Conservation (phyloP, 768 basidiomycete genomes). For the Tylopilus sp. region DNA sequence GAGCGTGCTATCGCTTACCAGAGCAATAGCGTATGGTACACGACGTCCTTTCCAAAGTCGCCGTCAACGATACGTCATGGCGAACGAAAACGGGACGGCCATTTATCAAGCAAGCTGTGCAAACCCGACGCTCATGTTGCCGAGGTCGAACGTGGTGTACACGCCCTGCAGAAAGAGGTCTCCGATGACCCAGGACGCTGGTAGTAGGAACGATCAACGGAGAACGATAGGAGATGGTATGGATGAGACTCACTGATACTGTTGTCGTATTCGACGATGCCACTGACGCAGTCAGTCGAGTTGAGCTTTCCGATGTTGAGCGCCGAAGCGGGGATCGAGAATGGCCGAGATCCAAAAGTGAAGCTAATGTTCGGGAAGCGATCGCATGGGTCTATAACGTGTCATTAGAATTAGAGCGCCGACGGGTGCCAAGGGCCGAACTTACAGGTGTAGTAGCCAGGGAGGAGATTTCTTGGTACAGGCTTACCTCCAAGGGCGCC, state of each 20-base stretch:
- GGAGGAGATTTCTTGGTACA: conserved; percentile 11
- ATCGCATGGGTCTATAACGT: conserved; percentile 25
- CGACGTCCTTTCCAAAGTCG: no score
- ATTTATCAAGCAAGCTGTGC: conserved; percentile 24
- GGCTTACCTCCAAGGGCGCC: conserved; percentile 1
- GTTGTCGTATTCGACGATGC: conserved; percentile 19
- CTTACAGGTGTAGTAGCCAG: conserved; percentile 32
- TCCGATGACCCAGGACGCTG: conserved; percentile 32
- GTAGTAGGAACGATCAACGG: background rate
- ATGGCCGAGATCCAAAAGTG: conserved; percentile 35
- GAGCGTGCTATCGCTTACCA: no score
- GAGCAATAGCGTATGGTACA: no score
- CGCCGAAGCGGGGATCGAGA: conserved; percentile 27
- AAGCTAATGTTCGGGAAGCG: conserved; percentile 30
- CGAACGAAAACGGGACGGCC: no score
- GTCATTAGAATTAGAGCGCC: background rate
- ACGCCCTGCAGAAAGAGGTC: conserved; percentile 41
- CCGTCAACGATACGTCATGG: no score
- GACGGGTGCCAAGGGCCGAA: background rate
- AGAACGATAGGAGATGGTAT: background rate
- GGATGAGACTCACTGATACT: conserved; percentile 9
- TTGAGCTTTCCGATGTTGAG: conserved; percentile 38
- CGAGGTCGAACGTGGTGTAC: conserved; percentile 41
- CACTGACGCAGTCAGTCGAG: conserved; percentile 30
- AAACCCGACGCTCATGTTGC: conserved; percentile 35